phyloP scores from a whole-genome alignment of 306 rosid genomes.

The Inga oerstediana region DNA sequence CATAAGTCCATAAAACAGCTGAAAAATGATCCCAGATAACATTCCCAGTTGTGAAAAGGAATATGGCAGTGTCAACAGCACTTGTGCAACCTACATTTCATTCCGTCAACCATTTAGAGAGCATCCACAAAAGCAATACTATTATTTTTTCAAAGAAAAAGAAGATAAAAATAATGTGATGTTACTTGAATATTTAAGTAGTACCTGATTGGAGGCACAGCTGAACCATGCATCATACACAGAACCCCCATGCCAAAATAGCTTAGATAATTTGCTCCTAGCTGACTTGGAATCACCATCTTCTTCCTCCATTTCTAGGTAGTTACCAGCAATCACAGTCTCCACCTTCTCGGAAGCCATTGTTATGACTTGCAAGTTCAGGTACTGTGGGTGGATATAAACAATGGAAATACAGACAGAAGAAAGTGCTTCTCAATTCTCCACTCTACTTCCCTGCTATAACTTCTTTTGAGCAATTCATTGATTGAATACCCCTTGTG shows the following conservation, averaged over 20 bases:
- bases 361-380: constrained; percentile 35
- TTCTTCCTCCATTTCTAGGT: constrained; percentile 92
- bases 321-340: constrained; percentile 90
- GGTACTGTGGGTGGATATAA: constrained; percentile 34
- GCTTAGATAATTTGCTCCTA: constrained; percentile 54
- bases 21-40: constrained; percentile 89
- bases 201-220: constrained; percentile 95
- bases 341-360: constrained; percentile 99
- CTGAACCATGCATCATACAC: constrained; percentile 99
- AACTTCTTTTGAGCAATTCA: constrained; percentile 41
- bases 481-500: constrained; percentile 39
- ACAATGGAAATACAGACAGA: constrained; percentile 51
- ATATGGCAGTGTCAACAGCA: constrained; percentile 91
- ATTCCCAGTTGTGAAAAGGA: constrained; percentile 97
- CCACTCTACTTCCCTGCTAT: constrained; percentile 30
- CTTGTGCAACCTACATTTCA: constrained; percentile 89
- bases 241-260: constrained; percentile 98
- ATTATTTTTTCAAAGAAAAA: neutral
- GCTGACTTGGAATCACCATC: constrained; percentile 60
- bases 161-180: neutral
- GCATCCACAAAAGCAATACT: neutral
- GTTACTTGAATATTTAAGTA: neutral
- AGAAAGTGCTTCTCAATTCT: constrained; percentile 32
- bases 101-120: constrained; percentile 13
- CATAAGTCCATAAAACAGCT: constrained; percentile 90